phyloP scores from a whole-genome alignment of 116 monocot species.

The Papilionanthe hybrid region DNA sequence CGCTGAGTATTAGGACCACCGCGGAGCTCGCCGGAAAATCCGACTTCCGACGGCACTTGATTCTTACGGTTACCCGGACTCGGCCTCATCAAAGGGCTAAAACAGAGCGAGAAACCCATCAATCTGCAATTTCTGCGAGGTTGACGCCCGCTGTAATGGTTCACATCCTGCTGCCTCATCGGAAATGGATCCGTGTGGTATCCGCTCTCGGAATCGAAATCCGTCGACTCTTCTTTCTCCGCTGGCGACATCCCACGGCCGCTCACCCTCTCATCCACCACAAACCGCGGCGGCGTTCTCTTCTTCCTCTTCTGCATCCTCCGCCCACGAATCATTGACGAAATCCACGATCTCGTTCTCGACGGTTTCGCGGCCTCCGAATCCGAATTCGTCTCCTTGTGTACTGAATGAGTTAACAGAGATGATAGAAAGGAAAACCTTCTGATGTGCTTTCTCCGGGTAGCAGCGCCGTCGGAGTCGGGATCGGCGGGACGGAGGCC shows the following conservation, averaged over 20 bases:
- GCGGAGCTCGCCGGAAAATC: slow-evolving; percentile 9
- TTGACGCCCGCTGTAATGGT: background rate
- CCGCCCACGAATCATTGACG: background rate
- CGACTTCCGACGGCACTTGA: slow-evolving; percentile 4
- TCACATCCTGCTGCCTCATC: background rate
- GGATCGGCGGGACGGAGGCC: slow-evolving; percentile 33
- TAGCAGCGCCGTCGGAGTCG: background rate
- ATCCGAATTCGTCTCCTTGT: background rate
- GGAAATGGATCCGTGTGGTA: slow-evolving; percentile 9
- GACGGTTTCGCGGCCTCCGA: background rate
- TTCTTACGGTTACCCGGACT: background rate
- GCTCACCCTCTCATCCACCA: background rate
- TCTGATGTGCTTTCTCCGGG: background rate
- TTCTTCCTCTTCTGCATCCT: background rate
- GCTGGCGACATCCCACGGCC: slow-evolving; percentile 14
- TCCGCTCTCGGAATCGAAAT: slow-evolving; percentile 7
- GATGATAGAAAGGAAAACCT: background rate
- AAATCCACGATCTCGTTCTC: background rate
- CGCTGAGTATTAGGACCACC: background rate
- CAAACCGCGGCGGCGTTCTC: background rate
- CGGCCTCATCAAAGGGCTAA: slow-evolving; percentile 5
- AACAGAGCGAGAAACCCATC: background rate
- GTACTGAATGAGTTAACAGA: background rate
- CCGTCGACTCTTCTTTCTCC: slow-evolving; percentile 1
- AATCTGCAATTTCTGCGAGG: background rate